Base-by-base conservation (phyloP, 2,329 filamentous ascomycete genomes). In the Alternaria gansuensis region DNA sequence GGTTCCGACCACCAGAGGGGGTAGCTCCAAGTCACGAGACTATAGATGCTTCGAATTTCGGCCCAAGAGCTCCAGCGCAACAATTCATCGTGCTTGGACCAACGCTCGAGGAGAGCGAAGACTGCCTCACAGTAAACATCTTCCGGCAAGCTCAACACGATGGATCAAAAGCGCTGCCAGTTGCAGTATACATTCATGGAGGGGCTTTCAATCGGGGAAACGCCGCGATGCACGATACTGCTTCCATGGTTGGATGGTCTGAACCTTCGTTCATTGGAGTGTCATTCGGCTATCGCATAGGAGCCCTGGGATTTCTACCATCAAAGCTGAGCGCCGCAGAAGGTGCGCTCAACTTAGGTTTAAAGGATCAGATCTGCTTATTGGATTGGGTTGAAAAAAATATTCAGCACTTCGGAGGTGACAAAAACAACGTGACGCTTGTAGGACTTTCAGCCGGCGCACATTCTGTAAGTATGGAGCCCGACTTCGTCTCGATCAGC, bases 151-250 rank as follows among this genome's bases (percentile, higher is more conserved):
- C 57, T 26, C 21, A 41, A 51, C 13, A 50, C 21, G 51, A 54
- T 33, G 43, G 51, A 36, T 51, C 54, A 8, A 33, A 48, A 17
- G 36, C 41, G 17, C 48, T 65, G 36, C 67, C 68, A 5, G 66
- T 67, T 17, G 60, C 66, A 24, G 60, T 89, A 2, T 88, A 87
- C 68, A 76, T 90, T 31, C 87, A 89, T 69, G 87, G 87, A 43
- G 88, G 88, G 3, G 83, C 80, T 5, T 90, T 89, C 78, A 88
- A 78, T 48, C 57, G 67, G 9, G 68, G 68, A 8, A 69, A 57
- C 44, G 63, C 65, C 14, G 55, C 64, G 24, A 81, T 82, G 77
- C 82, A 88, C 56, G 83, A 90, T 69, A 85, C 89, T 62, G 83
- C 82, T 0, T 84, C 84, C 34, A 86, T 90, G 76, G 83, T 89